Evolutionary conservation across 108 stramenopile genomes (phyloP).

Genomic region (Stephanodiscus triporus): DNA sequence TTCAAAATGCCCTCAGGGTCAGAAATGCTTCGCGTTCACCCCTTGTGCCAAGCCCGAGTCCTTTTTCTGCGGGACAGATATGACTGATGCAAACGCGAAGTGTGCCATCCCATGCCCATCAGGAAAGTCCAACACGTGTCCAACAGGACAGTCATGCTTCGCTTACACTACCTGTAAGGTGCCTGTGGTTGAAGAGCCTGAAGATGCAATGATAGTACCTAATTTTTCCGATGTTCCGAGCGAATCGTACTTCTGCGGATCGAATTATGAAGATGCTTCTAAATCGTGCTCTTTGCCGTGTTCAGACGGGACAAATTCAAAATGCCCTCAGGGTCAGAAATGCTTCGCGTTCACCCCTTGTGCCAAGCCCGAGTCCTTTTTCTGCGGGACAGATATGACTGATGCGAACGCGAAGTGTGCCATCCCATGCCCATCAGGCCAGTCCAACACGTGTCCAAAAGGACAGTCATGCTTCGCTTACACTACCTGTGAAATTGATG

Average conservation of each 20-base stretch:
- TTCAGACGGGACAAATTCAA: constrained; percentile 53
- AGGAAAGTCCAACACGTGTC: constrained; percentile 29
- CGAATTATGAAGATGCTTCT: constrained; percentile 72
- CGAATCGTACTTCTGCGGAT: constrained; percentile 40
- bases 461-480: constrained; percentile 78
- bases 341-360: constrained; percentile 80
- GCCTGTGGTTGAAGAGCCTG: too few relatives aligned
- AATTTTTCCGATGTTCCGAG: too few relatives aligned
- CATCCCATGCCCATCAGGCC: constrained; percentile 58
- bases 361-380: constrained; percentile 42
- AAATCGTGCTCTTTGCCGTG: constrained; percentile 64
- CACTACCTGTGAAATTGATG: constrained; percentile 67
- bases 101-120: constrained; percentile 43
- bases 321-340: constrained; percentile 74
- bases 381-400: constrained; percentile 49
- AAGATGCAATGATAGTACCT: too few relatives aligned
- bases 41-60: constrained; percentile 9
- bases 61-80: background rate
- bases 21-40: constrained; percentile 12
- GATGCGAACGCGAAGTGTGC: constrained; percentile 51
- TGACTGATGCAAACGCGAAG: background rate
- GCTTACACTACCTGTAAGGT: constrained; percentile 49
- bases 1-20: constrained; percentile 14
- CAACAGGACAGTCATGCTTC: constrained; percentile 34
- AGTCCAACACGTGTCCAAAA: constrained; percentile 59